Evolutionary conservation across 2,329 filamentous ascomycete genomes (phyloP), one percentile per base, ranked within the genome.

Genomic region (Coniochaeta ligniaria): DNA sequence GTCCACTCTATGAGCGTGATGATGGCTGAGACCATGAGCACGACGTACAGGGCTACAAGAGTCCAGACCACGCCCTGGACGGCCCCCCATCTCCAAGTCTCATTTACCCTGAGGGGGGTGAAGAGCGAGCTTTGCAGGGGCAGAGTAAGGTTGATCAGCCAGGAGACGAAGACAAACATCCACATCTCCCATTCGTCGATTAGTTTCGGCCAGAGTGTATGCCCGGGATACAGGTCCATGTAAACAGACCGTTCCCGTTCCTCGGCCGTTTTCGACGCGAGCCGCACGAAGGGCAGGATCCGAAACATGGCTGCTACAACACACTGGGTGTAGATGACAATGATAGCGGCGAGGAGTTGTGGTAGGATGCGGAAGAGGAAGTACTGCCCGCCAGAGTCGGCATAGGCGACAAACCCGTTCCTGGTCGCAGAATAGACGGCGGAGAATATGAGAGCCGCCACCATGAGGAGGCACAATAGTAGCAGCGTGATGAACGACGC

Each of bases 321-420:
- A 65, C 87, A 84, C 67, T 96, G 88, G 1, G 91, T 82, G 79
- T 91, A 96, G 7, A 97, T 72, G 54, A 95, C 79, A 38, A 96
- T 75, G 14, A 88, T 65, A 22, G 86, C 85, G 0, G 87, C 91
- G 16, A 96, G 70, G 0, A 96, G 76, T 60, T 92, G 91, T 2
- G 94, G 93, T 1, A 97, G 76, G 64, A 96, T 91, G 63, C 92
- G 84, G 72, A 96, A 95, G 55, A 96, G 74, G 71, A 97, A 96
- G 74, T 96, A 96, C 65, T 87, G 82, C 9, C 81, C 81, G 57
- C 88, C 88, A 63, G 90, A 89, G 61, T 92, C 88, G 33, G 78
- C 76, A 71, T 93, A 96, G 3, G 80, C 74, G 69, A 83, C 86
- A 14, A 97, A 76, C 0, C 91, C 91, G 11, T 80, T 73, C 64